phyloP scores from a whole-genome alignment of 805 yeast genomes.

The Myxozyma udenii region DNA sequence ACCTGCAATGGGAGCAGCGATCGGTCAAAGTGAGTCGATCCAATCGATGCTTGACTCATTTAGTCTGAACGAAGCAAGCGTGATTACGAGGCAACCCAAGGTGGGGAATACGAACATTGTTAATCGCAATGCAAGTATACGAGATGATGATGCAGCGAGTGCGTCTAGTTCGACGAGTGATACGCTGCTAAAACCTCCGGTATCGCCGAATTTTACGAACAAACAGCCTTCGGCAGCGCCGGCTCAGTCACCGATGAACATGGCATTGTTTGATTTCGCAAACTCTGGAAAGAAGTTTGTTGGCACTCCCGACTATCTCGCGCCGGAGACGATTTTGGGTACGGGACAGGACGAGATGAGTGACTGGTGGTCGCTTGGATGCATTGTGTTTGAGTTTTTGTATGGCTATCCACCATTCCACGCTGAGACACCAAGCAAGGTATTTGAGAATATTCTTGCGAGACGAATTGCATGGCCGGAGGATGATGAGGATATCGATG shows the following conservation, averaged over 20 bases:
- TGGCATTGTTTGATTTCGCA: constrained; percentile 68
- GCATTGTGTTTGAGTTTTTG: constrained; percentile 85
- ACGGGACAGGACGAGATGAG: constrained; percentile 75
- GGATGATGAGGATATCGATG: constrained; percentile 44
- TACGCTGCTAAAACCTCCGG: constrained; percentile 15
- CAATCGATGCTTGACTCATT: constrained; percentile 24
- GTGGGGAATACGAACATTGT: constrained; percentile 1
- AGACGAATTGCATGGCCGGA: constrained; percentile 84
- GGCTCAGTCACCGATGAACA: constrained; percentile 6
- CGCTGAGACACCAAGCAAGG: constrained; percentile 71
- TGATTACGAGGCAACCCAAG: neutral
- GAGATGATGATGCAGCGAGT: constrained; percentile 1
- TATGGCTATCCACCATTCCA: constrained; percentile 96
- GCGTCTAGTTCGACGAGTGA: constrained; percentile 19
- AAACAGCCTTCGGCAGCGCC: neutral
- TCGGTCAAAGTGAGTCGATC: constrained; percentile 13
- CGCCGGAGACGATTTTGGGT: constrained; percentile 93
- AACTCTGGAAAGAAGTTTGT: constrained; percentile 66
- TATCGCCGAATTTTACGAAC: constrained; percentile 4
- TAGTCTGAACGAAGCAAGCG: constrained; percentile 3
- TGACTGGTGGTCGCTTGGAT: constrained; percentile 99
- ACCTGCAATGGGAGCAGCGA: neutral
- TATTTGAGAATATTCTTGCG: constrained; percentile 73
- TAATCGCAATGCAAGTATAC: neutral
- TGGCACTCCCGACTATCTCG: constrained; percentile 96